phyloP scores from a whole-genome alignment of 2,329 filamentous ascomycete species.

The Calycina marina region DNA sequence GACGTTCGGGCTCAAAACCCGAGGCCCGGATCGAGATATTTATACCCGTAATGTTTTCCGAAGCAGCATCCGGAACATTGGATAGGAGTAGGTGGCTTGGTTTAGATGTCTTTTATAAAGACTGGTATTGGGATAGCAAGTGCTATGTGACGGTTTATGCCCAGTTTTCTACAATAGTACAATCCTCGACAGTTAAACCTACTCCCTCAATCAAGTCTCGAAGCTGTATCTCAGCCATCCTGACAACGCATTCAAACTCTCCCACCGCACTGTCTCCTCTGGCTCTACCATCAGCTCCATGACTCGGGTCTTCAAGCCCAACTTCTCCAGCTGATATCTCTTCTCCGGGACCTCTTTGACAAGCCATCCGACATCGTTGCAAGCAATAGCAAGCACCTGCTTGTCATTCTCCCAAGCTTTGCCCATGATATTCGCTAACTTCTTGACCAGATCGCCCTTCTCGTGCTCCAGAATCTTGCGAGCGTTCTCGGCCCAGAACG shows the following conservation, averaged over 20 bases:
- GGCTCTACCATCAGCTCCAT: slow-evolving; percentile 61
- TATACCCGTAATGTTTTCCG: too few species aligned
- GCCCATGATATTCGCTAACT: slow-evolving; percentile 50
- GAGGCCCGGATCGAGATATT: too few species aligned
- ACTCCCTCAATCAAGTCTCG: too few species aligned
- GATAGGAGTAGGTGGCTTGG: too few species aligned
- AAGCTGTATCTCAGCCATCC: slow-evolving; percentile 64
- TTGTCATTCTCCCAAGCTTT: slow-evolving; percentile 58
- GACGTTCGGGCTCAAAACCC: too few species aligned
- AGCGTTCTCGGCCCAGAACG: slow-evolving; percentile 62
- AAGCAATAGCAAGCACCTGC: slow-evolving; percentile 58
- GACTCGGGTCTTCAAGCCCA: slow-evolving; percentile 52
- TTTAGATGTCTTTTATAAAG: too few species aligned
- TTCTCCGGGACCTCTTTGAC: slow-evolving; percentile 60
- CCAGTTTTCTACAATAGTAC: slow-evolving; percentile 1
- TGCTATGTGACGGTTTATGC: slow-evolving; percentile 1
- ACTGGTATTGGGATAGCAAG: slow-evolving; percentile 5
- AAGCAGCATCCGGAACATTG: too few species aligned
- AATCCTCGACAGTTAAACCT: slow-evolving; percentile 1
- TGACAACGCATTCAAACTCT: slow-evolving; percentile 57
- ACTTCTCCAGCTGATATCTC: slow-evolving; percentile 47
- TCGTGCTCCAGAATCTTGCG: slow-evolving; percentile 53
- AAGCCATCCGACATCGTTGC: slow-evolving; percentile 56
- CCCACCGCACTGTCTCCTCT: slow-evolving; percentile 58
- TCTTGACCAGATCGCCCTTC: slow-evolving; percentile 48